Conservation (phyloP, 2,329 filamentous ascomycete species). For the Xylaria sp. region DNA sequence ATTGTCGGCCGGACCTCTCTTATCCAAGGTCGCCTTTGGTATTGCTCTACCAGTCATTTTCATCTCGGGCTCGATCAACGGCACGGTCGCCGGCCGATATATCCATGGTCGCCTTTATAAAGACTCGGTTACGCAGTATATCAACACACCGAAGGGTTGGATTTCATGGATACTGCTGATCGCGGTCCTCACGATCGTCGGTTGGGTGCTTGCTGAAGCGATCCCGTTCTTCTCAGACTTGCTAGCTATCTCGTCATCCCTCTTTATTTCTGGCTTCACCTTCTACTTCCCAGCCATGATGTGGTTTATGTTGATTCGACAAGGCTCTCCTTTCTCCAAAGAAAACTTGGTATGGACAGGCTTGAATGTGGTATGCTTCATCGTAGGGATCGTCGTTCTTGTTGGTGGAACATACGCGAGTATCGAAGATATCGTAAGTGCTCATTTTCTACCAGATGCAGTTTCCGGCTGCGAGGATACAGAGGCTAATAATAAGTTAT, state of each 20-base stretch:
- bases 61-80: conserved; percentile 73
- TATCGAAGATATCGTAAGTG: conserved; percentile 51
- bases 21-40: conserved; percentile 71
- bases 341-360: conserved; percentile 45
- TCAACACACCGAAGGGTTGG: conserved; percentile 52
- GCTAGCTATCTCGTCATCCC: conserved; percentile 64
- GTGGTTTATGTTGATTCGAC: conserved; percentile 51
- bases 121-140: conserved; percentile 49
- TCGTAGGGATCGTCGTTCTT: conserved; percentile 48
- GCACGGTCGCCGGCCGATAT: conserved; percentile 61
- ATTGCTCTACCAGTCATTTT: conserved; percentile 73
- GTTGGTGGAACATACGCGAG: conserved; percentile 51
- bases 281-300: conserved; percentile 53
- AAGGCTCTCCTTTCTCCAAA: conserved; percentile 47
- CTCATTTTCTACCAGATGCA: not conserved
- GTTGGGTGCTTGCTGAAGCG: conserved; percentile 77
- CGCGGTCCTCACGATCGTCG: conserved; percentile 67
- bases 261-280: conserved; percentile 63
- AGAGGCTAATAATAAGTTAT: conserved; percentile 24
- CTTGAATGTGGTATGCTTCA: conserved; percentile 45
- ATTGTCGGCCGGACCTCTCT: conserved; percentile 62
- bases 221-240: conserved; percentile 79
- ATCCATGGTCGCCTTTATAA: conserved; percentile 51
- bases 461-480: not conserved
- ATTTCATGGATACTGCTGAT: conserved; percentile 69